Conservation (phyloP, 2,329 filamentous ascomycete species). For the Clarireedia sp. region DNA sequence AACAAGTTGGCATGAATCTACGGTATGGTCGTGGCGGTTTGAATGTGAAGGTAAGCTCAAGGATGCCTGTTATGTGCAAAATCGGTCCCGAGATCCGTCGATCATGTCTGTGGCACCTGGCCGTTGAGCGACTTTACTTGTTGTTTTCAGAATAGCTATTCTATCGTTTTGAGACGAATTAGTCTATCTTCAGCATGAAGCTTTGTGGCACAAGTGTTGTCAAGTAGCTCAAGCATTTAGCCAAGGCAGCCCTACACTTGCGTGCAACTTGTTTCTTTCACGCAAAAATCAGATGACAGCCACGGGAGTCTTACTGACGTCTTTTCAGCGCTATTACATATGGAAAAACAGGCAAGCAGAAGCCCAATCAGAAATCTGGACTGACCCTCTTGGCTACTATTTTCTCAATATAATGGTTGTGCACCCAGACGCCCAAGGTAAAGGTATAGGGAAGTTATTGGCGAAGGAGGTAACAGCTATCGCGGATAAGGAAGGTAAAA, state of each 20-base stretch:
- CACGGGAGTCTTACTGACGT: neutral
- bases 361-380: constrained; percentile 57
- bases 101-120: neutral
- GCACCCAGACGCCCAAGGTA: constrained; percentile 54
- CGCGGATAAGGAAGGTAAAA: constrained; percentile 56
- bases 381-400: constrained; percentile 59
- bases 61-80: constrained; percentile 7
- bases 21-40: constrained; percentile 62
- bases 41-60: constrained; percentile 43
- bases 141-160: neutral
- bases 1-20: constrained; percentile 60
- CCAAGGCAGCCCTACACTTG: neutral
- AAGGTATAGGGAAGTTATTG: constrained; percentile 56
- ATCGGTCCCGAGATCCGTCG: too few relatives aligned
- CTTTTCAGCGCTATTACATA: constrained; percentile 55
- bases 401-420: constrained; percentile 72
- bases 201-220: neutral
- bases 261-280: neutral
- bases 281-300: neutral
- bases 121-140: neutral
- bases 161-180: neutral
- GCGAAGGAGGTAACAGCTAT: constrained; percentile 54
- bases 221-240: neutral
- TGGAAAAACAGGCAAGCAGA: constrained; percentile 61
- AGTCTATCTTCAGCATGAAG: neutral